phyloP scores from a whole-genome alignment of 495 filamentous ascomycete species.

The Oleoguttula mirabilis region DNA sequence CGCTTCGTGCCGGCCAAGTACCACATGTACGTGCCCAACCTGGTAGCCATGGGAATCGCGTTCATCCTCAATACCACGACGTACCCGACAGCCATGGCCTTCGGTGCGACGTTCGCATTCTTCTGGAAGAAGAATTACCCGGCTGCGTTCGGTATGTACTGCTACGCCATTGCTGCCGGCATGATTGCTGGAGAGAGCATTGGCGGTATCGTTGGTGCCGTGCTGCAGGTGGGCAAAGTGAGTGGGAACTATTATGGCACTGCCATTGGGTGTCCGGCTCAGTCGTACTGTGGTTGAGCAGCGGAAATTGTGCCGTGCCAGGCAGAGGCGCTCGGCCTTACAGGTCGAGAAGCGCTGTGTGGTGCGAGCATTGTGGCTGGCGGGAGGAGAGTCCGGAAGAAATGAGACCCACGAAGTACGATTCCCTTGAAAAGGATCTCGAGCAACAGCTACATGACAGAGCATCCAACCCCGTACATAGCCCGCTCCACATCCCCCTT shows the following conservation, averaged over 20 bases:
- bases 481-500: conserved; percentile 81
- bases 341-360: too few species aligned
- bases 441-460: conserved; percentile 57
- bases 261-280: conserved; percentile 9
- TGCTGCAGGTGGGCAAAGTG: conserved; percentile 6
- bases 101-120: conserved; percentile 40
- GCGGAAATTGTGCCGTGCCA: too few species aligned
- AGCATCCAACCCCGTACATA: conserved; percentile 94
- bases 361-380: too few species aligned
- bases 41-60: conserved; percentile 52
- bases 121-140: conserved; percentile 16
- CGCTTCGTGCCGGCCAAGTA: conserved; percentile 11
- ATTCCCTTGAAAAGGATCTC: not conserved
- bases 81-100: conserved; percentile 45
- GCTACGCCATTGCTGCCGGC: conserved; percentile 12
- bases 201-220: conserved; percentile 15
- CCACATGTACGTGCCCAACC: conserved; percentile 56
- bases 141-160: conserved; percentile 13
- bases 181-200: conserved; percentile 15
- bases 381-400: too few species aligned
- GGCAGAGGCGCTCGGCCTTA: too few species aligned
- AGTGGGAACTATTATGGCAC: conserved; percentile 16
- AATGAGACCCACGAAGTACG: too few species aligned
- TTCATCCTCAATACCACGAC: conserved; percentile 48
- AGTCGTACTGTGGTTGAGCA: conserved; percentile 11